Evolutionary conservation across 768 basidiomycete genomes (phyloP).

Genomic region (Hygrocybe coccinea): DNA sequence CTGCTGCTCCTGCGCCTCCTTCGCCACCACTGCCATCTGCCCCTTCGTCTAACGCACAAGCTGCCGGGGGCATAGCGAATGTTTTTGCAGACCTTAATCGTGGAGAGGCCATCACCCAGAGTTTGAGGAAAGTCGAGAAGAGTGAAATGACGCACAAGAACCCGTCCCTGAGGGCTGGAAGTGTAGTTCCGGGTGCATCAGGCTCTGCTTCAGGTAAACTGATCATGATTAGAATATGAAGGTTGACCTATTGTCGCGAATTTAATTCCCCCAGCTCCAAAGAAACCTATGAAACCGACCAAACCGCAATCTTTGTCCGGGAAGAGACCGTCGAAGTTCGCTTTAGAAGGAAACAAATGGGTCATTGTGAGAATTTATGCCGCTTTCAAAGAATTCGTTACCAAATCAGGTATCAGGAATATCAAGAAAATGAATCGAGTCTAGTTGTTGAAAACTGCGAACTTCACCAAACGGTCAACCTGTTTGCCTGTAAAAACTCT

Average conservation of each 20-base stretch:
- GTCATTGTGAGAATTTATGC: slow-evolving; percentile 54
- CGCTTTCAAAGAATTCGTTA: not conserved
- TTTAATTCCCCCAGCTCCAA: slow-evolving; percentile 30
- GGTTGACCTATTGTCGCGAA: not conserved
- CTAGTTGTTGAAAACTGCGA: slow-evolving; percentile 73
- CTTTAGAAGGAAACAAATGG: slow-evolving; percentile 92
- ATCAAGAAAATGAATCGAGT: slow-evolving; percentile 74
- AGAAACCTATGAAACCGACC: slow-evolving; percentile 72
- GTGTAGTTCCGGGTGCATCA: slow-evolving; percentile 39
- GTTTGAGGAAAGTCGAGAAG: slow-evolving; percentile 88
- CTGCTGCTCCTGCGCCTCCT: slow-evolving; percentile 31
- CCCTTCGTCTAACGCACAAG: slow-evolving; percentile 42
- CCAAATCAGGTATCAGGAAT: slow-evolving; percentile 55
- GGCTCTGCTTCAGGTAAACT: slow-evolving; percentile 27
- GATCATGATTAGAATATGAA: not conserved
- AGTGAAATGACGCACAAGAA: slow-evolving; percentile 99
- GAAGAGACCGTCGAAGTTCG: slow-evolving; percentile 90
- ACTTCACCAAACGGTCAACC: slow-evolving; percentile 78
- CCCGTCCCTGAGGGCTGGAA: slow-evolving; percentile 72
- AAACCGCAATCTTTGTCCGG: slow-evolving; percentile 80
- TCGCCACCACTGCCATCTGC: slow-evolving; percentile 35
- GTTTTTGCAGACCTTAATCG: slow-evolving; percentile 90
- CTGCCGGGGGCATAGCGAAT: slow-evolving; percentile 58
- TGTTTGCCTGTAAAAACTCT: slow-evolving; percentile 86
- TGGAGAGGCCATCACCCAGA: slow-evolving; percentile 85